Base-by-base conservation (phyloP, 139 green algal species). In the Chlorella sp. region DNA sequence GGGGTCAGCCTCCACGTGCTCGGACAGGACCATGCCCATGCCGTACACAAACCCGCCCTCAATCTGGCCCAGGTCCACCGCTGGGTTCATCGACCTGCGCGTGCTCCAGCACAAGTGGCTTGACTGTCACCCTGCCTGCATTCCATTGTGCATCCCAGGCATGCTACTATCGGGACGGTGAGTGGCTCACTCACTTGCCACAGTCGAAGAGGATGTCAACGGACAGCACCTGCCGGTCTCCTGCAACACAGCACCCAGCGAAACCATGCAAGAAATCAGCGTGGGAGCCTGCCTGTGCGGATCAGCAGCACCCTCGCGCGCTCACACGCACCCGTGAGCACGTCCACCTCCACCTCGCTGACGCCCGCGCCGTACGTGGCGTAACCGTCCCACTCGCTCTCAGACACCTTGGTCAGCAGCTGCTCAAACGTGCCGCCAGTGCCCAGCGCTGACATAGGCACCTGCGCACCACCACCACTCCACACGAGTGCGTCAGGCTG, bases 151-250 rank as follows among this genome's bases (percentile, higher is more conserved):
- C n/a, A n/a, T n/a, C n/a, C n/a, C n/a, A n/a, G n/a, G n/a, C n/a
- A n/a, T n/a, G n/a, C n/a, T n/a, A n/a, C n/a, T n/a, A n/a, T n/a
- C n/a, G n/a, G n/a, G n/a, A 55, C 42, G 17, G 42, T 55, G 42
- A 55, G 42, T 55, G 42, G 42, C 42, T 49, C 29, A 24, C 65
- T 31, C 34, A 55, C 32, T 79, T 81, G 31, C 85, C 85, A 31
- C 64, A 74, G 69, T 92, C 87, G 36, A 88, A 83, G 32, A 87
- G 62, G 5, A 92, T 65, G 69, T 92, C 87, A 2, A 65, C 42
- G 1, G 75, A 80, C 32, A 85, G 81, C 67, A 92, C 68, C 1
- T 66, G 72, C 61, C 75, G 69, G n/a, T 72, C 67, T 31, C 67
- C 67, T 72, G 36, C 67, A 64, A 42, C 55, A 64, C 20, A 64